Evolutionary conservation across 768 basidiomycete species (phyloP).

Genomic region (Termitomyces sp.): DNA sequence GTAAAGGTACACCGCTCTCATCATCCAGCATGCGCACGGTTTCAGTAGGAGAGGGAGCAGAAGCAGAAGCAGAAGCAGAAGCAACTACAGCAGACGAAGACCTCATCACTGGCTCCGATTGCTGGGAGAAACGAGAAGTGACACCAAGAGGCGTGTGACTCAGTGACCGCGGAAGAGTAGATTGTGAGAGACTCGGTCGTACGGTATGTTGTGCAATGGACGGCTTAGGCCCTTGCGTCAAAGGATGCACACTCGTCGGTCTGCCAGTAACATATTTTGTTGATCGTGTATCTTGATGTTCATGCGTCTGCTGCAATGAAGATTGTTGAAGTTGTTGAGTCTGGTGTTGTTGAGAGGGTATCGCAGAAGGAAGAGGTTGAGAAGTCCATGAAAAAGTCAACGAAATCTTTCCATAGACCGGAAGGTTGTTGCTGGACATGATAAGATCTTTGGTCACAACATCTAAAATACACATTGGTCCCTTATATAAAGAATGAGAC

Average conservation of each 20-base stretch:
- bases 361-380: conserved; percentile 21
- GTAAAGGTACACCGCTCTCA: conserved; percentile 60
- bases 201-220: neutral
- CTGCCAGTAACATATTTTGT: conserved; percentile 3
- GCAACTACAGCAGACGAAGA: conserved; percentile 8
- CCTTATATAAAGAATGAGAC: conserved; percentile 15
- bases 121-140: conserved; percentile 18
- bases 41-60: conserved; percentile 6
- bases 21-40: conserved; percentile 39
- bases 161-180: conserved; percentile 20
- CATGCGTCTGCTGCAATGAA: neutral
- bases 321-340: neutral
- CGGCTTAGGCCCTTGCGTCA: conserved; percentile 9
- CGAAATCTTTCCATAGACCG: conserved; percentile 80
- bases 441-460: conserved; percentile 73
- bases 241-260: conserved; percentile 10
- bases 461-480: conserved; percentile 32
- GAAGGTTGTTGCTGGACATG: conserved; percentile 67
- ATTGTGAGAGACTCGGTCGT: conserved; percentile 8
- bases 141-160: conserved; percentile 21
- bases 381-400: conserved; percentile 50
- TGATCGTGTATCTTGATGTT: conserved; percentile 10
- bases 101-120: conserved; percentile 10
- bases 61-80: conserved; percentile 8
- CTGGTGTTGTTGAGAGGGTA: conserved; percentile 5